Percentiles rank a stretch among this genome's conserved stretches.
These are phyloP conservation scores for Colletotrichum sublineola DNA, from an alignment of 2,329 filamentous ascomycete genomes.

Conservation along the genomic window DNA sequence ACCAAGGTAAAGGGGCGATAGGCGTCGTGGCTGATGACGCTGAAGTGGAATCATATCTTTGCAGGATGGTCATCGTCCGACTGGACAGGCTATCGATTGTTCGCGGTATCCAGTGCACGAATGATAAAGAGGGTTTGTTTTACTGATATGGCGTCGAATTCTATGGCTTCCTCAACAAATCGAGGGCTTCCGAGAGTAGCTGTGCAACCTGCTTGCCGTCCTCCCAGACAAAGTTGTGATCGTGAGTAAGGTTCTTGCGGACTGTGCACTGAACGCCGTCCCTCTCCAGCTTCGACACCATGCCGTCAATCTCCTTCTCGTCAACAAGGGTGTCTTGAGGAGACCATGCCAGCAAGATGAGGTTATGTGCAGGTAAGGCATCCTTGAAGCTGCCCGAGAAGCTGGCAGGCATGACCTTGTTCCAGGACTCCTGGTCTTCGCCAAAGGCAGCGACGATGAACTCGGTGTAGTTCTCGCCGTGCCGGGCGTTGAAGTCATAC, in stretches of 20 bases:
- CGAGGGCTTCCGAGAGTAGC: constrained; percentile 54
- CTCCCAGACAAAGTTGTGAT: constrained; percentile 75
- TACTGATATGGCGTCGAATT: background rate
- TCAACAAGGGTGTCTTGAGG: constrained; percentile 65
- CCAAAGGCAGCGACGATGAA: constrained; percentile 75
- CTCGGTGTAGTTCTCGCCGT: constrained; percentile 63
- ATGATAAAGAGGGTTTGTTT: background rate
- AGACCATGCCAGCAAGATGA: constrained; percentile 61
- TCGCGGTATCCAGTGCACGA: background rate
- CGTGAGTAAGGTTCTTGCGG: constrained; percentile 63
- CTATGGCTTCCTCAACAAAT: constrained; percentile 20
- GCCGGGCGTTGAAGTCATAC: constrained; percentile 62
- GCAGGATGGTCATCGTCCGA: background rate
- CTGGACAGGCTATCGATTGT: background rate
- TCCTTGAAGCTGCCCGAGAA: constrained; percentile 57
- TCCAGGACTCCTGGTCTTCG: constrained; percentile 62
- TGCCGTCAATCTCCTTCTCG: constrained; percentile 69
- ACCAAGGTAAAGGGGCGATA: background rate
- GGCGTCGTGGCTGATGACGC: background rate
- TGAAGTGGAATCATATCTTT: constrained; percentile 25
- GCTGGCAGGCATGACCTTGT: constrained; percentile 65
- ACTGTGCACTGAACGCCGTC: constrained; percentile 52
- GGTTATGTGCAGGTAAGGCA: constrained; percentile 52
- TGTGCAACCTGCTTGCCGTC: constrained; percentile 69
- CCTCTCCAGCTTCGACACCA: constrained; percentile 62